Evolutionary conservation across 805 yeast species (phyloP).

Genomic region (Saccharomycopsis sp.): DNA sequence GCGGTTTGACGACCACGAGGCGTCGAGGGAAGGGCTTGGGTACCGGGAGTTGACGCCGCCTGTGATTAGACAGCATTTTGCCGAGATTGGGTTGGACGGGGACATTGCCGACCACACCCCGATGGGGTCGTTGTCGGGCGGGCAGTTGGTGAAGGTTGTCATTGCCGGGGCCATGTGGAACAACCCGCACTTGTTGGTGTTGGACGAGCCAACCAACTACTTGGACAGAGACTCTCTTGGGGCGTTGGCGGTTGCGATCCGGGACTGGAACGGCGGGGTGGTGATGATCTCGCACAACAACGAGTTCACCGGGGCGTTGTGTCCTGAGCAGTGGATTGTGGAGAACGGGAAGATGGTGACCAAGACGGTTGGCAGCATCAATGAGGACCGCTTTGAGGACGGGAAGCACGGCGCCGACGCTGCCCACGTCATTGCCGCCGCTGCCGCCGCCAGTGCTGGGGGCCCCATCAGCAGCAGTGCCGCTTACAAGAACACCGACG

Average conservation of each 20-base stretch:
- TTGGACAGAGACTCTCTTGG: conserved; percentile 96
- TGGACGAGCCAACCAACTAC: conserved; percentile 98
- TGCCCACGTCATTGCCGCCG: conserved; percentile 39
- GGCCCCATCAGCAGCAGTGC: too few relatives aligned
- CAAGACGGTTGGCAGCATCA: conserved; percentile 71
- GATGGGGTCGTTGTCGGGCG: conserved; percentile 93
- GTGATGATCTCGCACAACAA: conserved; percentile 97
- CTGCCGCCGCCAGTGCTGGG: conserved; percentile 35
- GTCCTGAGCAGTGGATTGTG: conserved; percentile 98
- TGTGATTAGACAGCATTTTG: conserved; percentile 92
- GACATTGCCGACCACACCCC: conserved; percentile 98
- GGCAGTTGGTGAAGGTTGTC: conserved; percentile 95
- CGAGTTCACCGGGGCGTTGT: conserved; percentile 93
- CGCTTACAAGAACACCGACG: conserved; percentile 33
- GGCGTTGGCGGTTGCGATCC: conserved; percentile 93
- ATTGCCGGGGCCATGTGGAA: conserved; percentile 99
- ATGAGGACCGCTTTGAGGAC: conserved; percentile 75
- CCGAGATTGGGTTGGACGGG: conserved; percentile 94
- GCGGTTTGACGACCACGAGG: conserved; percentile 97
- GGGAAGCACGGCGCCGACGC: conserved; percentile 52
- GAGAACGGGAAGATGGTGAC: conserved; percentile 85
- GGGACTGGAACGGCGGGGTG: conserved; percentile 98
- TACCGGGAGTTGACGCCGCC: conserved; percentile 89
- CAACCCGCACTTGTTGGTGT: conserved; percentile 90
- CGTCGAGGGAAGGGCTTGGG: conserved; percentile 94